Evolutionary conservation across 805 yeast genomes (phyloP).

Genomic region (Yarrowia sp.): DNA sequence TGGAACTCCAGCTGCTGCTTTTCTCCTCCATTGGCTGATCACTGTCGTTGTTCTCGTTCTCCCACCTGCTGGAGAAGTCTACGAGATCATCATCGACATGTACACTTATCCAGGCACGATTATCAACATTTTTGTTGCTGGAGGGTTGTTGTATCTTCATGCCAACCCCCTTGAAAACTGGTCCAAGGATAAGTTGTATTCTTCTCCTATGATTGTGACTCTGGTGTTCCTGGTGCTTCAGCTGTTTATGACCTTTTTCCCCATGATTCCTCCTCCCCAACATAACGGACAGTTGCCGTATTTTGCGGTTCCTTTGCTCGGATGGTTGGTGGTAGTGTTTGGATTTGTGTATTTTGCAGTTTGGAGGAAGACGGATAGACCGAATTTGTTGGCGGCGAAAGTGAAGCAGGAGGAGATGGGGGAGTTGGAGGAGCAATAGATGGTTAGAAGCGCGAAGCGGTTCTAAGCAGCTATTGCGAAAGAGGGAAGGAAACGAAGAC

Average conservation of each 20-base stretch:
- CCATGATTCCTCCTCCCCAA: conserved; percentile 62
- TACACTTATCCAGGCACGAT: conserved; percentile 71
- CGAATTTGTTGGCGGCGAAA: background rate
- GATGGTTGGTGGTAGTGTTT: conserved; percentile 44
- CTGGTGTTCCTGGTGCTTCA: conserved; percentile 56
- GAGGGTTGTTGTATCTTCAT: conserved; percentile 62
- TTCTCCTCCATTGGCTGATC: conserved; percentile 62
- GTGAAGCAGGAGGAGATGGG: conserved; percentile 14
- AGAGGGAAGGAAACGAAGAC: too few species aligned
- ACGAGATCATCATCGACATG: conserved; percentile 66
- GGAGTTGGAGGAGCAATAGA: background rate
- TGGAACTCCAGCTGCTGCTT: conserved; percentile 54
- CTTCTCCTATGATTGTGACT: conserved; percentile 48
- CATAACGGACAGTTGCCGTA: conserved; percentile 55
- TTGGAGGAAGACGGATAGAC: conserved; percentile 26
- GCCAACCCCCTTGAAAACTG: conserved; percentile 53
- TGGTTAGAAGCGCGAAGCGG: too few species aligned
- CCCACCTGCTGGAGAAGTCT: conserved; percentile 70
- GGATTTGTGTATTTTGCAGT: conserved; percentile 13
- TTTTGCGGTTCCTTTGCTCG: conserved; percentile 65
- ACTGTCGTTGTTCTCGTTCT: conserved; percentile 60
- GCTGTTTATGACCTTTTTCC: conserved; percentile 60
- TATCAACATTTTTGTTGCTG: conserved; percentile 60
- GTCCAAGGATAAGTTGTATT: conserved; percentile 48
- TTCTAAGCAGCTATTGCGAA: too few species aligned